phyloP scores from a whole-genome alignment of 306 rosid genomes.

The Cotoneaster glaucophyllus region DNA sequence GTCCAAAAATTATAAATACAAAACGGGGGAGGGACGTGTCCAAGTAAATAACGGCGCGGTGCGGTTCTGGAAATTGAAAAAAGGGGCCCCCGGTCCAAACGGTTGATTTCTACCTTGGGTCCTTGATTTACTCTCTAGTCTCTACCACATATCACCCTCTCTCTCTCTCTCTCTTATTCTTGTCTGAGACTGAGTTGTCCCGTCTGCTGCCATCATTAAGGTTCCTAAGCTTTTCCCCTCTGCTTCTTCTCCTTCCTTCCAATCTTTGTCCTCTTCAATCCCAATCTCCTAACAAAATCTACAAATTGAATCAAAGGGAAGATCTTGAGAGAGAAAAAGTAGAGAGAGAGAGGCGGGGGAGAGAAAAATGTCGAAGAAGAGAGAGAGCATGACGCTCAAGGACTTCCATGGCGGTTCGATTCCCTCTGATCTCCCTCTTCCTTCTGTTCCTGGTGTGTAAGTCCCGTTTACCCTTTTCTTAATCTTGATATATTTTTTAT shows the following conservation, averaged over 20 bases:
- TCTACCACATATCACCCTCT: too few species aligned
- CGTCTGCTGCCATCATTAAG: neutral
- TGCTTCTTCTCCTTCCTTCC: constrained; percentile 1
- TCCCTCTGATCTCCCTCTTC: constrained; percentile 92
- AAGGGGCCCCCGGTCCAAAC: too few species aligned
- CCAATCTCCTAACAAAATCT: neutral
- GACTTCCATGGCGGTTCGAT: constrained; percentile 97
- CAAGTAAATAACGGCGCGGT: too few species aligned
- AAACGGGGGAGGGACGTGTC: too few species aligned
- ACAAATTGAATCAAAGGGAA: neutral
- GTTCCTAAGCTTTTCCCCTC: neutral
- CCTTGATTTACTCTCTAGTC: too few species aligned
- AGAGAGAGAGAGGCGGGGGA: constrained; percentile 11
- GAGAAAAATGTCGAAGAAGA: constrained; percentile 92
- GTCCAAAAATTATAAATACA: too few species aligned
- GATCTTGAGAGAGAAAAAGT: neutral
- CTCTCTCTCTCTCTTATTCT: too few species aligned
- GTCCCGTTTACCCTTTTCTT: constrained; percentile 24
- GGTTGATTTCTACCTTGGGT: too few species aligned
- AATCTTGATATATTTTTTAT: neutral
- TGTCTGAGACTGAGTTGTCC: too few species aligned
- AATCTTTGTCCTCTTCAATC: neutral
- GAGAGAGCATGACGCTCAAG: constrained; percentile 89
- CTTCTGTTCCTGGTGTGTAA: constrained; percentile 95
- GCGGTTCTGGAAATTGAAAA: too few species aligned